Percentiles rank a stretch among this genome's conserved stretches.
Conservation (phyloP, 805 yeast genomes). For the Metschnikowia similis region DNA sequence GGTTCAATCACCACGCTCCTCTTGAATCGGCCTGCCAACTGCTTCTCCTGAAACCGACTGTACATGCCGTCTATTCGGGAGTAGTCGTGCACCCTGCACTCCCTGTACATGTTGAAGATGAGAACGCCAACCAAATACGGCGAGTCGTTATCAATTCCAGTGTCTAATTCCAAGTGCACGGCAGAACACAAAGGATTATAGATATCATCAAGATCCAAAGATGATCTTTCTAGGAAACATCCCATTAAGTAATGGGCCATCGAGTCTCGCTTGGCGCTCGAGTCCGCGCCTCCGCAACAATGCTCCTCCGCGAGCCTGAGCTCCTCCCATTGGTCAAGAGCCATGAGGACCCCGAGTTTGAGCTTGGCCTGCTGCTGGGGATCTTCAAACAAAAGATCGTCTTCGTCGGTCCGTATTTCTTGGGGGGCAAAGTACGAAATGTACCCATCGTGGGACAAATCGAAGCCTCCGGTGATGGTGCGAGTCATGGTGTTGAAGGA, state of each 20-base stretch:
- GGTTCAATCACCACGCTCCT: conserved; percentile 44
- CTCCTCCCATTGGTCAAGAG: conserved; percentile 86
- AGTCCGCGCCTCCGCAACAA: conserved; percentile 93
- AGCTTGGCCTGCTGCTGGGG: conserved; percentile 77
- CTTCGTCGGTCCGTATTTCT: conserved; percentile 46
- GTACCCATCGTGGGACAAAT: too few species aligned
- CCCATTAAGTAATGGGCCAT: conserved; percentile 77
- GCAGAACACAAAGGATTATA: conserved; percentile 85
- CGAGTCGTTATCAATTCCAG: conserved; percentile 82
- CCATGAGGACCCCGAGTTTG: conserved; percentile 91
- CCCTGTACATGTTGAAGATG: conserved; percentile 61
- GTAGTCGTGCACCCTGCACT: conserved; percentile 54
- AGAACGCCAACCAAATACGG: conserved; percentile 69
- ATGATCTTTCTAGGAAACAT: conserved; percentile 53
- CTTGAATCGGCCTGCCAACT: conserved; percentile 29
- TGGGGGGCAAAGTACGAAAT: neutral
- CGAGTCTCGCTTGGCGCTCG: conserved; percentile 94
- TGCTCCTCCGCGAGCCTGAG: conserved; percentile 84
- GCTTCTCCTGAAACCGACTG: conserved; percentile 52
- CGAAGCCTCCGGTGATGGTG: too few species aligned
- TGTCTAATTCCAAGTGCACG: conserved; percentile 94
- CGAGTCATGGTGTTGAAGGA: too few species aligned
- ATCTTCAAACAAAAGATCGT: conserved; percentile 43
- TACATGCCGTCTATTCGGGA: conserved; percentile 56
- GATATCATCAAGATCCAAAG: conserved; percentile 71